Evolutionary conservation across 352 stramenopile genomes (phyloP).

Genomic region (Pythium monospermum): DNA sequence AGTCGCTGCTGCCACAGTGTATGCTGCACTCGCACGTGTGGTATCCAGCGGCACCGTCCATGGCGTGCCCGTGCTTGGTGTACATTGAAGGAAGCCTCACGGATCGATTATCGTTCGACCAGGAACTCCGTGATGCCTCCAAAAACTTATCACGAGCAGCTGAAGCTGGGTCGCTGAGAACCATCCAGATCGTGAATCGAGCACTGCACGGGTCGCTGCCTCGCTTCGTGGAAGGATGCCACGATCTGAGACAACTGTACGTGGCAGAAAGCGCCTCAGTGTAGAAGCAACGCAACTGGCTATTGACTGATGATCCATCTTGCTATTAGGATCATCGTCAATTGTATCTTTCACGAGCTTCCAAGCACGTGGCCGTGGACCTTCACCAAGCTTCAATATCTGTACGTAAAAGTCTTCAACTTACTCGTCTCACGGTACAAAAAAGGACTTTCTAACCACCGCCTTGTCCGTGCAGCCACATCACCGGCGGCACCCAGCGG

Average conservation of each 20-base stretch:
- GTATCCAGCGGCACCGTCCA: conserved; percentile 3
- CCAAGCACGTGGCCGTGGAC: conserved; percentile 15
- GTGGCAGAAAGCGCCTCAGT: neutral
- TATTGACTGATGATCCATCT: conserved; percentile 1
- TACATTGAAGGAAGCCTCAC: conserved; percentile 27
- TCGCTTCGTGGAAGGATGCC: conserved; percentile 25
- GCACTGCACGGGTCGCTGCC: conserved; percentile 19
- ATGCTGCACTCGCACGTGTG: conserved; percentile 23
- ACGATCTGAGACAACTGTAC: conserved; percentile 38
- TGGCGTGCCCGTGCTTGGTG: conserved; percentile 30
- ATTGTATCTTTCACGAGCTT: conserved; percentile 10
- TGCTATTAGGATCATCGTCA: conserved; percentile 10
- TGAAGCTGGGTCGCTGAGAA: conserved; percentile 27
- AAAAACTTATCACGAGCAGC: conserved; percentile 20
- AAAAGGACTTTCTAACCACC: neutral
- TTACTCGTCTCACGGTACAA: neutral
- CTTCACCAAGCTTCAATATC: conserved; percentile 31
- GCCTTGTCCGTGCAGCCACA: neutral
- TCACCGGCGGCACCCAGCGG: conserved; percentile 7
- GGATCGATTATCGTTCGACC: conserved; percentile 10
- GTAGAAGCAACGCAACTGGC: conserved; percentile 1
- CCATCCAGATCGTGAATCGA: conserved; percentile 39
- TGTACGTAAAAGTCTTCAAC: conserved; percentile 22
- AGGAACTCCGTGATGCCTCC: conserved; percentile 23
- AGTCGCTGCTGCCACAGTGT: conserved; percentile 19